phyloP scores from a whole-genome alignment of 768 basidiomycete species.

The Hysterangium stoloniferum region DNA sequence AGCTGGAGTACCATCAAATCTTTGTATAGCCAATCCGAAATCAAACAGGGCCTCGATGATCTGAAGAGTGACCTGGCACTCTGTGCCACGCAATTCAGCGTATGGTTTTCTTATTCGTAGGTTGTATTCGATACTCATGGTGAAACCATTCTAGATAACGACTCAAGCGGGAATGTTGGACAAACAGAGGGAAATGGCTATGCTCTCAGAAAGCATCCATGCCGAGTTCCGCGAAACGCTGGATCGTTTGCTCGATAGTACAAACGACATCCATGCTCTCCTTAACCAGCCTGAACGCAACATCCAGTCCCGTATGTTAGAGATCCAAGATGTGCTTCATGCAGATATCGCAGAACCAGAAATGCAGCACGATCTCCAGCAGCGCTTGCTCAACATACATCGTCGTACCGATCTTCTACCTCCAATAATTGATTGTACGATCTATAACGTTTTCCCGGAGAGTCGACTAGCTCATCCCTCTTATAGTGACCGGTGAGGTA shows the following conservation, averaged over 20 bases:
- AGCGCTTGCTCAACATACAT: slow-evolving; percentile 31
- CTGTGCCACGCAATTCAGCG: slow-evolving; percentile 30
- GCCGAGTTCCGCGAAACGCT: slow-evolving; percentile 29
- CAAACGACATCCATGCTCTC: slow-evolving; percentile 28
- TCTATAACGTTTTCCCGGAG: not conserved
- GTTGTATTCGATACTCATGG: not conserved
- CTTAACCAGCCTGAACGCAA: slow-evolving; percentile 32
- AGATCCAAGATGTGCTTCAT: slow-evolving; percentile 34
- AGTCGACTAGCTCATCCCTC: slow-evolving; percentile 1
- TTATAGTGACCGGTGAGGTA: slow-evolving; percentile 37
- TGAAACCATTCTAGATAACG: not conserved
- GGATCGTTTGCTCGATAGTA: slow-evolving; percentile 27
- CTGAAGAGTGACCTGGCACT: slow-evolving; percentile 32
- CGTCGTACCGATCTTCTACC: slow-evolving; percentile 32
- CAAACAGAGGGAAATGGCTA: not conserved
- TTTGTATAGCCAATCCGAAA: slow-evolving; percentile 31
- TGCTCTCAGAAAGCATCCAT: slow-evolving; percentile 22
- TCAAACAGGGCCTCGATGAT: slow-evolving; percentile 33
- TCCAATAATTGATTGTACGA: slow-evolving; percentile 35
- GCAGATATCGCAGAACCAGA: slow-evolving; percentile 25
- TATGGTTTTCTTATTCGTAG: slow-evolving; percentile 17
- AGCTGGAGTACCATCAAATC: slow-evolving; percentile 28
- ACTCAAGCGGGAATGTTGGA: not conserved
- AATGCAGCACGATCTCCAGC: slow-evolving; percentile 27
- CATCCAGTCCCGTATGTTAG: slow-evolving; percentile 34